These are phyloP conservation scores for Hanseniaspora thailandica DNA, from an alignment of 805 yeast species.

Conservation along the genomic window DNA sequence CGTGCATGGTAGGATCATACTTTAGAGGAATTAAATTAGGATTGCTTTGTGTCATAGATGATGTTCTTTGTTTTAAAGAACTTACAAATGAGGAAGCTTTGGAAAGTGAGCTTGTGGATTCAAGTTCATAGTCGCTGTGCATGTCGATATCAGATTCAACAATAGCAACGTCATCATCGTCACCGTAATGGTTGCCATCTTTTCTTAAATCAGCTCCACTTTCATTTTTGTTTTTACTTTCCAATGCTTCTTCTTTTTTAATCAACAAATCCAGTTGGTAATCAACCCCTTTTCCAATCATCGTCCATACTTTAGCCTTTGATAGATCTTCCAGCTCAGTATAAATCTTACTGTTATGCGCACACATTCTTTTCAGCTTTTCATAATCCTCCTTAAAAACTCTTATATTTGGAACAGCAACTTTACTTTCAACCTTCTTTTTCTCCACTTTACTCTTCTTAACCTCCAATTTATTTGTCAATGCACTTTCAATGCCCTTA, in stretches of 20 bases:
- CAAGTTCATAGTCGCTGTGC: constrained; percentile 4
- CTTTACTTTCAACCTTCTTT: background rate
- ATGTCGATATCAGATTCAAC: constrained; percentile 4
- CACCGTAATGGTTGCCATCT: background rate
- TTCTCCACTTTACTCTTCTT: background rate
- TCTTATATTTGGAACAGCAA: background rate
- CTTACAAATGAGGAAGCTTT: constrained; percentile 10
- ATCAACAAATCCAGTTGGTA: constrained; percentile 16
- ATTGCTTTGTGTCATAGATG: background rate
- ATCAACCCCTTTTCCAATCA: constrained; percentile 26
- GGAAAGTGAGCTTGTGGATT: constrained; percentile 2
- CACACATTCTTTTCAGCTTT: constrained; percentile 23
- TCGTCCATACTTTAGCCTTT: constrained; percentile 26
- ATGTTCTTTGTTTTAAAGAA: constrained; percentile 7
- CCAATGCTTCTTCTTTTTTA: background rate
- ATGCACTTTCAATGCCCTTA: background rate
- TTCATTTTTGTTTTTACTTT: background rate
- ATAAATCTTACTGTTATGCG: constrained; percentile 27
- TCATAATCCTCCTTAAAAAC: constrained; percentile 2
- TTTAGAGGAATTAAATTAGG: background rate
- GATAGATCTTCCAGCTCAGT: constrained; percentile 25
- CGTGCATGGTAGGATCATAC: background rate
- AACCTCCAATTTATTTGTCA: background rate
- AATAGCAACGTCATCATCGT: background rate
- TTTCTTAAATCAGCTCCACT: background rate